Evolutionary conservation across 768 basidiomycete genomes (phyloP).

Genomic region (Boletellus sp.): DNA sequence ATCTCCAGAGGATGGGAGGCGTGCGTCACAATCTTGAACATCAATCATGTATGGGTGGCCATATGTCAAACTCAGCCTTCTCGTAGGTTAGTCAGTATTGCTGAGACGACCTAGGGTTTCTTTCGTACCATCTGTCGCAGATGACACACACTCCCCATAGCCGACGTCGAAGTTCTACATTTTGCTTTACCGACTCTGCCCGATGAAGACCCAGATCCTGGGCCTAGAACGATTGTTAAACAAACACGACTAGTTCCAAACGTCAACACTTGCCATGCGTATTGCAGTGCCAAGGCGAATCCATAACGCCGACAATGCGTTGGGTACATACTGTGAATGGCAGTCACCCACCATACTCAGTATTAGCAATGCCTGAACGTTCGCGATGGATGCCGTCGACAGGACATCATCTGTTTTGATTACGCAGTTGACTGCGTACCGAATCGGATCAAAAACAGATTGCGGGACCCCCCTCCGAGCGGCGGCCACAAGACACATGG

Average conservation of each 20-base stretch:
- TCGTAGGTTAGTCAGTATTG: conserved; percentile 5
- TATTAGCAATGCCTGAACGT: conserved; percentile 85
- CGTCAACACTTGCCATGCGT: conserved; percentile 68
- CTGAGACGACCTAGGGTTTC: conserved; percentile 1
- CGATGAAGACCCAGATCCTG: conserved; percentile 96
- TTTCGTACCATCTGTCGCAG: conserved; percentile 80
- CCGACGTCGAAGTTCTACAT: conserved; percentile 82
- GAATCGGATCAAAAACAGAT: conserved; percentile 83
- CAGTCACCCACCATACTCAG: conserved; percentile 85
- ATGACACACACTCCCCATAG: conserved; percentile 96
- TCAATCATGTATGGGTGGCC: conserved; percentile 97
- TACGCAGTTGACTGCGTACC: conserved; percentile 80
- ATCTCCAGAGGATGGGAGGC: conserved; percentile 86
- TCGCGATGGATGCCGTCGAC: conserved; percentile 78
- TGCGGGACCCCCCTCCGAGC: conserved; percentile 81
- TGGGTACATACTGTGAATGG: conserved; percentile 86
- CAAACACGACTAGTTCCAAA: conserved; percentile 3
- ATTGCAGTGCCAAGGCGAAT: conserved; percentile 85
- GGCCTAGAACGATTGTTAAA: conserved; percentile 50
- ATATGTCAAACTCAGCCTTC: conserved; percentile 81
- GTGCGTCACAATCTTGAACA: conserved; percentile 92
- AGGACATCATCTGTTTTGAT: conserved; percentile 90
- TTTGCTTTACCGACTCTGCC: conserved; percentile 79
- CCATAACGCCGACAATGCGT: conserved; percentile 82
- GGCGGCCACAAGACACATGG: conserved; percentile 90